phyloP scores from a whole-genome alignment of 106 monocot species.

The Narthecium ossifragum region DNA sequence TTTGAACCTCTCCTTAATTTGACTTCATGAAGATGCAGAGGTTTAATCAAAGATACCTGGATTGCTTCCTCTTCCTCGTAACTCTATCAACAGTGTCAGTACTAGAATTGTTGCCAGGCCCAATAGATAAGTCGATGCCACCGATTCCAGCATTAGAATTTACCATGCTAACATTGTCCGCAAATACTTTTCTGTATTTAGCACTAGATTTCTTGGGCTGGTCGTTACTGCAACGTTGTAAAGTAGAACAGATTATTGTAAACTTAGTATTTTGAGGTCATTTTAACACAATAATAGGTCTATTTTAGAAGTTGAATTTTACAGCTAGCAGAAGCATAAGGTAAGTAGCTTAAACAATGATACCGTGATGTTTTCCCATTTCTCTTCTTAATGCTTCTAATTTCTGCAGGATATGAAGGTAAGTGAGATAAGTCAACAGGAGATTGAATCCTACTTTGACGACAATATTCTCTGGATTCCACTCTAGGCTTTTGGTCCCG shows the following conservation, averaged over 20 bases:
- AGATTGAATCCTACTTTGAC: neutral
- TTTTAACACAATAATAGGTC: too few species aligned
- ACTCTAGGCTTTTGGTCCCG: neutral
- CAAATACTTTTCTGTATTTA: neutral
- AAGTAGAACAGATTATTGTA: too few species aligned
- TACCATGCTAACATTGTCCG: neutral
- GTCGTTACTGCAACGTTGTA: neutral
- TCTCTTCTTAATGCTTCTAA: neutral
- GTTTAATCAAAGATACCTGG: too few species aligned
- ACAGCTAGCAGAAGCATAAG: too few species aligned
- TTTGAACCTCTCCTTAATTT: too few species aligned
- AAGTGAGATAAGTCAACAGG: conserved; percentile 8
- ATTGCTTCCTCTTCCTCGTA: too few species aligned
- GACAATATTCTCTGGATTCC: neutral
- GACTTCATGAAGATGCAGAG: too few species aligned
- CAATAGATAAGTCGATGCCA: neutral
- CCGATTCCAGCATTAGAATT: too few species aligned
- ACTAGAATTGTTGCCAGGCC: neutral
- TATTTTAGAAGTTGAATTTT: too few species aligned
- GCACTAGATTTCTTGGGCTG: neutral
- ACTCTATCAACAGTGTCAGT: too few species aligned
- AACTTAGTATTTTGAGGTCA: too few species aligned
- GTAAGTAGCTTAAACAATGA: neutral
- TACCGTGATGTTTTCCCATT: conserved; percentile 4
- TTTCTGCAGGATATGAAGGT: neutral